phyloP scores from a whole-genome alignment of 2,329 filamentous ascomycete species.

The Trichoderma hamatum region DNA sequence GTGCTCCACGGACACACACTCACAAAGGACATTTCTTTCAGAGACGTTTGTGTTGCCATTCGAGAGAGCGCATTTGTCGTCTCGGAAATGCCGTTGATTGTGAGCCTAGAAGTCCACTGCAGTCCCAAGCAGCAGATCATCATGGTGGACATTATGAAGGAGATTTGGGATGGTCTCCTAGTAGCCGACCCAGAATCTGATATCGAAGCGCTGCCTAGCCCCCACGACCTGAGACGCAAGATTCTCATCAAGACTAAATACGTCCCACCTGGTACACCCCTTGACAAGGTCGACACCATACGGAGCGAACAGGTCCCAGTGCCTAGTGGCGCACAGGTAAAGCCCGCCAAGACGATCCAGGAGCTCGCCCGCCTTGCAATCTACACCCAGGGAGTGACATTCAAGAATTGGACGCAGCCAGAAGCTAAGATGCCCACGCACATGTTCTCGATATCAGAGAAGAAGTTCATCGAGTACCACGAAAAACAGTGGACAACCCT shows the following conservation, averaged over 20 bases:
- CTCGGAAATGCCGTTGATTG: constrained; percentile 82
- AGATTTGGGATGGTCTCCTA: constrained; percentile 76
- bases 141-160: constrained; percentile 91
- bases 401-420: constrained; percentile 75
- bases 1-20: constrained; percentile 89
- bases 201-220: constrained; percentile 62
- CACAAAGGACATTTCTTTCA: constrained; percentile 85
- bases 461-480: constrained; percentile 64
- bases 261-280: constrained; percentile 48
- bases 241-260: constrained; percentile 86
- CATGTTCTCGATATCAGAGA: constrained; percentile 70
- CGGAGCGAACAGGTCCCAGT: constrained; percentile 46
- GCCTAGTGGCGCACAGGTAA: constrained; percentile 42
- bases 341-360: constrained; percentile 68
- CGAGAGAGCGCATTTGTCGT: constrained; percentile 75
- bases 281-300: constrained; percentile 38
- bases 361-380: constrained; percentile 75
- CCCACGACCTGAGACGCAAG: constrained; percentile 70
- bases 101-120: constrained; percentile 92
- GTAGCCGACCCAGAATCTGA: constrained; percentile 58
- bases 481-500: constrained; percentile 55
- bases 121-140: constrained; percentile 76
- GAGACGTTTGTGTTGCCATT: constrained; percentile 81
- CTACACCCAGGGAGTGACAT: constrained; percentile 82
- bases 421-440: constrained; percentile 67